These are phyloP conservation scores for Magnolia officinalis DNA, from an alignment of 164 flowering plant species.

Conservation along the genomic window DNA sequence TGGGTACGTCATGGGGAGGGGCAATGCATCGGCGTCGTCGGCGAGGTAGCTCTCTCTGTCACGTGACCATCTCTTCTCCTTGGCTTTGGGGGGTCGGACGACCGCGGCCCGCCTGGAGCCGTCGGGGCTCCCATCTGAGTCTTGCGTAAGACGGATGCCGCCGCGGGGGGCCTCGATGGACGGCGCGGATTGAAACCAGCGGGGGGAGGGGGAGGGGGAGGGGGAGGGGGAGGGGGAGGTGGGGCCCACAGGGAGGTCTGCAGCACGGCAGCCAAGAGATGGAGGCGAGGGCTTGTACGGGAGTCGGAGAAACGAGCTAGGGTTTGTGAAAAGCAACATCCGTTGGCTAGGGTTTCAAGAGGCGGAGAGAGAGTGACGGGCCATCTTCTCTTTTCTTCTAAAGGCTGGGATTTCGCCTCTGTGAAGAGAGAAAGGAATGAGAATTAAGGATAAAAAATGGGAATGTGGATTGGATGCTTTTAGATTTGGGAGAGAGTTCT, in stretches of 20 bases:
- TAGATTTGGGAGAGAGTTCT: not conserved
- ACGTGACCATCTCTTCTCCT: constrained; percentile 73
- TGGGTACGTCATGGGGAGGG: constrained; percentile 92
- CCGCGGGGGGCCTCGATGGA: constrained; percentile 1
- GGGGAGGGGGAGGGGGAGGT: constrained; percentile 16
- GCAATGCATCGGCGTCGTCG: constrained; percentile 69
- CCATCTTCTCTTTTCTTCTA: not conserved
- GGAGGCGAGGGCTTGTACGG: constrained; percentile 7
- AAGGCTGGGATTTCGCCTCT: not conserved
- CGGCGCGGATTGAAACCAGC: constrained; percentile 33
- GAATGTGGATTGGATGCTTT: not conserved
- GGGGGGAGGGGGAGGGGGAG: constrained; percentile 22
- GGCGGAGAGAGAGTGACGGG: not conserved
- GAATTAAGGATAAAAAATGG: not conserved
- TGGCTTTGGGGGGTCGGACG: constrained; percentile 41
- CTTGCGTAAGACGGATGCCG: constrained; percentile 14
- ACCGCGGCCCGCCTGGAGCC: not conserved
- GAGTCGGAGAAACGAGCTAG: not conserved
- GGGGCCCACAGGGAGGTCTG: constrained; percentile 23
- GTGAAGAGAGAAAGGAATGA: not conserved
- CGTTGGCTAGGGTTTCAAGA: constrained; percentile 7
- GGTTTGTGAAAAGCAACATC: constrained; percentile 36
- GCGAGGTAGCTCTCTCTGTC: constrained; percentile 77
- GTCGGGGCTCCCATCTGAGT: constrained; percentile 17
- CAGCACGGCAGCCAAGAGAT: constrained; percentile 27